Evolutionary conservation across 1,284 basidiomycete genomes (phyloP).

Genomic region (Apiotrichum gracile): DNA sequence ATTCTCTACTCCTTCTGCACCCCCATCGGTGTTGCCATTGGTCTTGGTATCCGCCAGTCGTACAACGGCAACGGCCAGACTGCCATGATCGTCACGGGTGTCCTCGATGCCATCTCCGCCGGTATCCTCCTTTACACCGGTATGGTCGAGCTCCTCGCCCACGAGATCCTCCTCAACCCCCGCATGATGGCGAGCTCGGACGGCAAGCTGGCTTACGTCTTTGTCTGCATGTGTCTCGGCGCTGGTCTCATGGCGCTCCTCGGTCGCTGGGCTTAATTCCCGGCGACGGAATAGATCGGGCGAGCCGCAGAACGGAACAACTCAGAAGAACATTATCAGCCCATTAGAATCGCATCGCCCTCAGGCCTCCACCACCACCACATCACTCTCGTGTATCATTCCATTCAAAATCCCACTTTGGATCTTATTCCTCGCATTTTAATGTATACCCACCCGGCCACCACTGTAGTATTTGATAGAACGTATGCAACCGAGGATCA

Average conservation of each 20-base stretch:
- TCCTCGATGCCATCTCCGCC: slow-evolving; percentile 76
- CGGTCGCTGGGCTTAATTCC: slow-evolving; percentile 67
- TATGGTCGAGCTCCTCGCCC: slow-evolving; percentile 83
- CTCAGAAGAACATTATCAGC: not conserved
- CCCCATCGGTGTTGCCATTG: slow-evolving; percentile 58
- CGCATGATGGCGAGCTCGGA: slow-evolving; percentile 68
- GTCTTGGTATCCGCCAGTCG: slow-evolving; percentile 70
- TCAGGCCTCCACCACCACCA: no score
- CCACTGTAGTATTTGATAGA: no score
- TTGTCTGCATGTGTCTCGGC: slow-evolving; percentile 68
- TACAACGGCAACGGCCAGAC: slow-evolving; percentile 74
- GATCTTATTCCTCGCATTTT: no score
- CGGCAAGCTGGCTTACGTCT: slow-evolving; percentile 60
- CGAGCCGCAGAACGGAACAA: not conserved
- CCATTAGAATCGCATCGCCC: no score
- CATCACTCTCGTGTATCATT: no score
- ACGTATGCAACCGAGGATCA: no score
- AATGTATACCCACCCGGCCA: no score
- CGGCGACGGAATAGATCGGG: no score
- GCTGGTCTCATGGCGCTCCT: slow-evolving; percentile 77
- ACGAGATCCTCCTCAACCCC: slow-evolving; percentile 84
- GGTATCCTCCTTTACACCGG: slow-evolving; percentile 87
- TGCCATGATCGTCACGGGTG: slow-evolving; percentile 72
- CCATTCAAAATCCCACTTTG: no score
- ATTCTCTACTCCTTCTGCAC: slow-evolving; percentile 72